Percentiles rank a stretch among this genome's conserved stretches.
Conservation (phyloP, 768 basidiomycete genomes). For the Melanogaster broomeanus region DNA sequence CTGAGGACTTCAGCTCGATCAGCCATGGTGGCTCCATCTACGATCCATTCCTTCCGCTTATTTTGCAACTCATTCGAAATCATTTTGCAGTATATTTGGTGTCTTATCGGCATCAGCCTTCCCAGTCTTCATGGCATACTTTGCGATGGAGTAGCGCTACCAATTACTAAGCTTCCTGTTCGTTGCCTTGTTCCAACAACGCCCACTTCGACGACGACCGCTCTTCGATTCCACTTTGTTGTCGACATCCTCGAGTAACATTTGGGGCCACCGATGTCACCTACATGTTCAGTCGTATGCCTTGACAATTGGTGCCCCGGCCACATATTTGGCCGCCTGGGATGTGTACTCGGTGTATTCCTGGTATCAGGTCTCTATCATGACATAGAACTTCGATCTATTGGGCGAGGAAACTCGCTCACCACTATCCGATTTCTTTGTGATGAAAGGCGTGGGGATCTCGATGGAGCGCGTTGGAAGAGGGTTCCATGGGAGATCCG, state of each 20-base stretch:
- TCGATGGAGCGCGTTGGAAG: conserved; percentile 51
- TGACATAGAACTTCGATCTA: conserved; percentile 53
- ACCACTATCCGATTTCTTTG: conserved; percentile 50
- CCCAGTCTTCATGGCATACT: conserved; percentile 45
- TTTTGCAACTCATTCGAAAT: conserved; percentile 36
- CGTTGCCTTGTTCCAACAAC: conserved; percentile 47
- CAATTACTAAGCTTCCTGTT: conserved; percentile 43
- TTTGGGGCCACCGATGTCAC: conserved; percentile 70
- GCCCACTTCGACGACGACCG: conserved; percentile 60
- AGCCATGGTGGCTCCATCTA: conserved; percentile 40
- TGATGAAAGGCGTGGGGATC: conserved; percentile 54
- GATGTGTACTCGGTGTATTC: conserved; percentile 58
- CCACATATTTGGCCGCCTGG: conserved; percentile 48
- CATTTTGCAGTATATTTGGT: too few relatives aligned
- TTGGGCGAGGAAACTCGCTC: conserved; percentile 50
- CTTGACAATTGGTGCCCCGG: conserved; percentile 46
- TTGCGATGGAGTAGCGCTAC: conserved; percentile 45
- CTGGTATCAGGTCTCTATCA: conserved; percentile 60
- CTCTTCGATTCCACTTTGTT: conserved; percentile 58
- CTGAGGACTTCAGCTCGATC: conserved; percentile 37
- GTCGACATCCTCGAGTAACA: conserved; percentile 56
- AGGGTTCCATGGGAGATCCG: conserved; percentile 39
- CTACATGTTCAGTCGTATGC: conserved; percentile 61
- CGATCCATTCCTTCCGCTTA: conserved; percentile 30
- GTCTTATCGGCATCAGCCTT: conserved; percentile 44